Evolutionary conservation across 2,329 filamentous ascomycete genomes (phyloP).

Genomic region (Phyllosticta citribraziliensis): DNA sequence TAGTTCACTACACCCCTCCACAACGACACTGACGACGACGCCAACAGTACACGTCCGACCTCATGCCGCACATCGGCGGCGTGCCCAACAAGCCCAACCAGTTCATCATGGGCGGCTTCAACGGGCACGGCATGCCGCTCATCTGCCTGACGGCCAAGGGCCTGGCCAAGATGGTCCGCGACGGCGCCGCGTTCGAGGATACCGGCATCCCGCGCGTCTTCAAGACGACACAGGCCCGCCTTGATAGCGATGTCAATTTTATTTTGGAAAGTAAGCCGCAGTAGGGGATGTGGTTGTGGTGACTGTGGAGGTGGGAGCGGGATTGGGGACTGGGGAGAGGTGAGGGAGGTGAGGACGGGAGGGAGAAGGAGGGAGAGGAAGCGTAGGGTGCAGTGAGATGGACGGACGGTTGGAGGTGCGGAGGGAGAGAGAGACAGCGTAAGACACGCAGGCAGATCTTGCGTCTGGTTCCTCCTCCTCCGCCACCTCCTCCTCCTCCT

Average conservation of each 20-base stretch:
- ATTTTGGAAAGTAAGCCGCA: slow-evolving; percentile 6
- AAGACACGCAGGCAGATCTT: too few relatives aligned
- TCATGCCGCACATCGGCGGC: slow-evolving; percentile 34
- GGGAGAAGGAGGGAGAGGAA: too few relatives aligned
- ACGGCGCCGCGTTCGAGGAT: slow-evolving; percentile 22
- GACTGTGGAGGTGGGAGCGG: too few relatives aligned
- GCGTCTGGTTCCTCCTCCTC: too few relatives aligned
- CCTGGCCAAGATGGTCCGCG: slow-evolving; percentile 31
- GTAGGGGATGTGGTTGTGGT: neutral
- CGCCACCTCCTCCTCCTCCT: too few relatives aligned
- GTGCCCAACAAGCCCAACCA: slow-evolving; percentile 33
- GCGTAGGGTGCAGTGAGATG: too few relatives aligned
- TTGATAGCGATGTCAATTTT: slow-evolving; percentile 11
- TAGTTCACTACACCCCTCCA: neutral
- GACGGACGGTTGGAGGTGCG: too few relatives aligned
- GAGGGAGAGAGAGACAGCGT: too few relatives aligned
- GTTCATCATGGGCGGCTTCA: slow-evolving; percentile 41
- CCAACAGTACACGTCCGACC: slow-evolving; percentile 29
- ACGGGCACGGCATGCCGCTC: slow-evolving; percentile 43
- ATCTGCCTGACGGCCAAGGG: slow-evolving; percentile 34
- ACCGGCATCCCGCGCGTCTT: slow-evolving; percentile 31
- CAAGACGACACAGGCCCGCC: slow-evolving; percentile 22
- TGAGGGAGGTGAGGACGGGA: too few relatives aligned
- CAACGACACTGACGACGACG: neutral
- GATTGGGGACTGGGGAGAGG: too few relatives aligned